These are phyloP conservation scores for Pseudocercospora cruenta DNA, from an alignment of 2,329 filamentous ascomycete genomes.

Conservation along the genomic window DNA sequence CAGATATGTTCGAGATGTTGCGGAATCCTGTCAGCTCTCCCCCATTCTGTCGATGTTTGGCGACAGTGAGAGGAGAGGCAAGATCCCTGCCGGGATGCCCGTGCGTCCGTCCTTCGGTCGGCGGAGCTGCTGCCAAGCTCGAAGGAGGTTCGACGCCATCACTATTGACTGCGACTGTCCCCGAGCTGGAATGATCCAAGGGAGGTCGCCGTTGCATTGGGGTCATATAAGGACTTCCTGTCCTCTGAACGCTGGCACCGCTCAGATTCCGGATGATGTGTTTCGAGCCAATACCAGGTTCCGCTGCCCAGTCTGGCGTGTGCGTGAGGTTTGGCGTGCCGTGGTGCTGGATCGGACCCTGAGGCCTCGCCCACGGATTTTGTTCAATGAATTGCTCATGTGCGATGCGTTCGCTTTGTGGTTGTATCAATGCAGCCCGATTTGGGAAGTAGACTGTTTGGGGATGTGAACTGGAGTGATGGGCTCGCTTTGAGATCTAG, in stretches of 20 bases:
- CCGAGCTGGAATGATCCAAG: conserved; percentile 31
- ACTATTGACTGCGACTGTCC: conserved; percentile 32
- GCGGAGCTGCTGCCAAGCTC: conserved; percentile 35
- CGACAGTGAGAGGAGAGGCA: conserved; percentile 33
- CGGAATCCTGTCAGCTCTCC: conserved; percentile 37
- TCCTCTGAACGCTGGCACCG: conserved; percentile 19
- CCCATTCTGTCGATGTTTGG: conserved; percentile 35
- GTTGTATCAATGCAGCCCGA: conserved; percentile 25
- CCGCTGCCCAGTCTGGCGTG: conserved; percentile 40
- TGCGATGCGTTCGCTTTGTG: conserved; percentile 38
- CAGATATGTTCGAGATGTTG: conserved; percentile 43
- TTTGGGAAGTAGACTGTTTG: conserved; percentile 31
- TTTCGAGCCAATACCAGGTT: conserved; percentile 27
- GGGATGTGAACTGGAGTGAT: conserved; percentile 26
- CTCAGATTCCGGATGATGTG: conserved; percentile 35
- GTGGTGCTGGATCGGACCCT: conserved; percentile 67
- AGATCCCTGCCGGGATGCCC: conserved; percentile 16
- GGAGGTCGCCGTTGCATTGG: conserved; percentile 34
- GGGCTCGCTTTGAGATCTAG: conserved; percentile 34
- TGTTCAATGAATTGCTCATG: conserved; percentile 82
- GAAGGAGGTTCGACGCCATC: conserved; percentile 38
- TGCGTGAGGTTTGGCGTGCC: conserved; percentile 37
- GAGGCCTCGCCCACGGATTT: conserved; percentile 90
- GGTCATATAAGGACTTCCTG: conserved; percentile 36
- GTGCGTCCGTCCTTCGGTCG: conserved; percentile 32